Percentiles rank a stretch among this genome's conserved stretches.
Conservation (phyloP, 306 rosid genomes). For the Rosa lucieae region DNA sequence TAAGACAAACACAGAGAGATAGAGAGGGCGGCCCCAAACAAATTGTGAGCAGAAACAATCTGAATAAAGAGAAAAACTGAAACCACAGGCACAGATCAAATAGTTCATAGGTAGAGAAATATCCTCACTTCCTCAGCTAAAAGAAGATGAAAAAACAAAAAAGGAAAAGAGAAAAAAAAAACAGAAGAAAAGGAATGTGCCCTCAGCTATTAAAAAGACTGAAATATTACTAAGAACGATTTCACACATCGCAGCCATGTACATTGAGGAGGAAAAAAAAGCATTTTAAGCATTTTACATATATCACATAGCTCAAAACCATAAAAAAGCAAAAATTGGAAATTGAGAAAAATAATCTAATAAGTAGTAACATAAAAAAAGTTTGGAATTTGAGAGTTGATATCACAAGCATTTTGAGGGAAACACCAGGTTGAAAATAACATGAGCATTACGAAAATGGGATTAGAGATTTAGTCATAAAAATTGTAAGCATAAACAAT, state of each 20-base stretch:
- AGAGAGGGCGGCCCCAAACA: background rate
- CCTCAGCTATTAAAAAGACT: too few relatives aligned
- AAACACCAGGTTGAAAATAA: background rate
- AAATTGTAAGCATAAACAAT: background rate
- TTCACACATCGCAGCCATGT: too few relatives aligned
- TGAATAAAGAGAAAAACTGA: background rate
- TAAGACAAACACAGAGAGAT: constrained; percentile 5
- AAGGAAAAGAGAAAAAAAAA: background rate
- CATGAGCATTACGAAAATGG: background rate
- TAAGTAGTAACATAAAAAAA: background rate
- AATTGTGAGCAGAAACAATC: background rate
- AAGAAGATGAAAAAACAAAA: background rate
- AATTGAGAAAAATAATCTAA: background rate
- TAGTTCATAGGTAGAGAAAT: background rate
- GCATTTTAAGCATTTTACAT: too few relatives aligned
- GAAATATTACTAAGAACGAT: too few relatives aligned
- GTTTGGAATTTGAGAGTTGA: background rate
- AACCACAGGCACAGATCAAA: background rate
- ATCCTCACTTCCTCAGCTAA: background rate
- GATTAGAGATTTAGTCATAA: background rate
- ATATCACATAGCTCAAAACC: background rate
- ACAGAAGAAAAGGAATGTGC: too few relatives aligned
- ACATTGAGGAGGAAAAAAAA: too few relatives aligned
- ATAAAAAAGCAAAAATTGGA: background rate
- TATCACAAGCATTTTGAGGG: background rate